Base-by-base conservation (phyloP, 1,139 yeast genomes). In the Pichia norvegensis region DNA sequence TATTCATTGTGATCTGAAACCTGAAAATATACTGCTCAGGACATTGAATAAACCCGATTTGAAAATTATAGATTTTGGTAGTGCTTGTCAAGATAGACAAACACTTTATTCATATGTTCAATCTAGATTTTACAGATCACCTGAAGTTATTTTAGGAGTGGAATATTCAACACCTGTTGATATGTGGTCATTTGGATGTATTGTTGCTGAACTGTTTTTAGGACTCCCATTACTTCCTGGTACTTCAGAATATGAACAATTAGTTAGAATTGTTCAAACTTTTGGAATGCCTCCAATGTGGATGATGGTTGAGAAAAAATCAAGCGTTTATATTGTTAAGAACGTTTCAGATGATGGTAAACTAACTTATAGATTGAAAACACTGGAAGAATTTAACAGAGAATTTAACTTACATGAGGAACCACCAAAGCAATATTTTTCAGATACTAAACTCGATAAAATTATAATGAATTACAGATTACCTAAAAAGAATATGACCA, bases 121-220 rank as follows among this genome's bases (percentile, higher is more conserved):
- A 63, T 87, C 96, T 8, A 72, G 99, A 47, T 94, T 92, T 62
- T 94, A 94, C 65, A 73, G 99, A 51, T 86, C 96, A 1, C 99
- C 99, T 0, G 99, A 92, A 63, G 95, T 92, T 19, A 78, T 92
- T 4, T 67, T 92, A 29, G 98, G 99, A 0, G 70, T 92, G 41
- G 95, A 96, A 5, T 85, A 84, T 57, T 85, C 96, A 0, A 81
- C 95, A 20, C 81, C 95, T 9, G 92, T 92, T 48, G 99, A 92
- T 64, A 88, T 92, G 90, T 92, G 99, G 99, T 88, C 97, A 2
- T 69, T 92, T 40, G 99, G 98, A 2, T 92, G 99, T 68, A 92
- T 94, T 45, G 83, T 90, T 33, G 97, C 96, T 1, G 99, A 92
- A 62, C 68, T 92, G 46, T 92, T 88, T 58, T 67, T 92, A 46